Base-by-base conservation (phyloP, 306 rosid species). In the Arachis stenosperma region DNA sequence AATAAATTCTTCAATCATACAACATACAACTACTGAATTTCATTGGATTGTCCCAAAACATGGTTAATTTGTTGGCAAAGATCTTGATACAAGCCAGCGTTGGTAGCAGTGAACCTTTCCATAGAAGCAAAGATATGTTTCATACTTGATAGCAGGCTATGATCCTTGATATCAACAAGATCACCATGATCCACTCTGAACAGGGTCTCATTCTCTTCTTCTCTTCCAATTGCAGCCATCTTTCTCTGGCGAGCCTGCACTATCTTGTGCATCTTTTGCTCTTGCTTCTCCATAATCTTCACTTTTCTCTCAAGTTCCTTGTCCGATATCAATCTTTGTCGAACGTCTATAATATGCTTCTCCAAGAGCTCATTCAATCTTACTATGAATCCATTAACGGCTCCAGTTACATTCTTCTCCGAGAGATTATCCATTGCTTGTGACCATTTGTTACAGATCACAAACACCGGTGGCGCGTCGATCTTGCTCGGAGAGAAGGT, bases 401-500 rank as follows among this genome's bases (percentile, higher is more conserved):
- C 88, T 76, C 74, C 90, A 13, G 47, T 67, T 7, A 93, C 94
- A 69, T 85, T 83, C 76, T 81, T 85, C 67, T 84, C 94, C 0
- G 88, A 85, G 56, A 89, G 61, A 65, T 72, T 83, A 43, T 93
- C 92, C 78, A 87, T 41, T 27, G 88, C 83, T 8, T 62, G 73
- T 5, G 92, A 89, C 97, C 98, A 93, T 54, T 84, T 81, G 67
- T 89, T 77, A 30, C 85, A 86, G 30, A 88, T 74, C 64, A 89
- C 92, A 57, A 84, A 86, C 54, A 89, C 83, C 0, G 86, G 86
- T 42, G 98, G 91, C 7, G 95, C 96, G 2, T 89, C 94, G 13
- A 86, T 73, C 60, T 70, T 78, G 42, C 77, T 76, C 0, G 92
- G 97, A 40, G 92, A 88, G 56, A 88, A 42, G 4, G 94, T 85